phyloP scores from a whole-genome alignment of 129 eudicot species.

The Flaveria brownii region DNA sequence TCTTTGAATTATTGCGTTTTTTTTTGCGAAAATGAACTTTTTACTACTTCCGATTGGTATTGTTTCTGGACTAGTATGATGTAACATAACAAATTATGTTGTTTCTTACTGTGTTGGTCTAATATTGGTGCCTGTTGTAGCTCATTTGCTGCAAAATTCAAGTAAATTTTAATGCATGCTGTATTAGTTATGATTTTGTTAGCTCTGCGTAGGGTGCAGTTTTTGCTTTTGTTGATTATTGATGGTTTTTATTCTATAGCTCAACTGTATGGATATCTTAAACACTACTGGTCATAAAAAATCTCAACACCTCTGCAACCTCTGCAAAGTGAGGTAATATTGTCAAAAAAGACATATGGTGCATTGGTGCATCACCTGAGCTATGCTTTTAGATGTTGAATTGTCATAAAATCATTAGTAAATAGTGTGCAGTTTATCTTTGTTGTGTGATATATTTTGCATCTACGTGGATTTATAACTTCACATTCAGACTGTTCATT shows the following conservation, averaged over 20 bases:
- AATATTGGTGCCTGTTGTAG: constrained; percentile 2
- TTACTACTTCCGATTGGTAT: constrained; percentile 1
- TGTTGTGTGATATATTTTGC: neutral
- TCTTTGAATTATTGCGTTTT: neutral
- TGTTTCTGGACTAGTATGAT: constrained; percentile 5
- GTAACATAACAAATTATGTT: neutral
- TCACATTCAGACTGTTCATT: neutral
- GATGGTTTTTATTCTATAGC: neutral
- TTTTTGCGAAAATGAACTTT: constrained; percentile 6
- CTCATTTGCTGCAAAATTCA: constrained; percentile 25
- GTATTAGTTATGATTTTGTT: neutral
- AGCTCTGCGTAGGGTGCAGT: neutral
- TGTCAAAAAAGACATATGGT: neutral
- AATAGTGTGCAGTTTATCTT: neutral
- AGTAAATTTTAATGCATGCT: neutral
- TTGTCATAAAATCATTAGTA: neutral
- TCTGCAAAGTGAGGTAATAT: neutral
- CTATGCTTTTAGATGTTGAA: neutral
- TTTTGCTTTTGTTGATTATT: constrained; percentile 8
- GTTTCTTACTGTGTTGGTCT: neutral
- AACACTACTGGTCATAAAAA: neutral
- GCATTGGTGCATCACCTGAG: neutral
- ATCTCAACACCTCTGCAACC: neutral
- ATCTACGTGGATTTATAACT: neutral
- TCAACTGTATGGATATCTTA: neutral